Evolutionary conservation across 2,329 filamentous ascomycete species (phyloP), one percentile per base, ranked within the genome.

Genomic region (Nemania diffusa): DNA sequence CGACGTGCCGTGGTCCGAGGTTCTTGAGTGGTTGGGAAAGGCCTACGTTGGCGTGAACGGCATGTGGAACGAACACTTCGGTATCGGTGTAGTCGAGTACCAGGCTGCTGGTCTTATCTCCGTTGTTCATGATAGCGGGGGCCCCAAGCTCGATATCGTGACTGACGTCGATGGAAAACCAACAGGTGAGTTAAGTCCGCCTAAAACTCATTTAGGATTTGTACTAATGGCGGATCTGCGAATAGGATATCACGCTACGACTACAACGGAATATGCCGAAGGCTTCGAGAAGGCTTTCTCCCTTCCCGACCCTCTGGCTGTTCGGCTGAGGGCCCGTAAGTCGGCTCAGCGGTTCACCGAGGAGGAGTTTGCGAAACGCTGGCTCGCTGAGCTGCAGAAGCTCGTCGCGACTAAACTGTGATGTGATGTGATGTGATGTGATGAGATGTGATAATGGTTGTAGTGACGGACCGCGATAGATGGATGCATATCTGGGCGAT

Each of bases 51-150:
- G 96, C 57, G 94, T 97, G 32, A 99, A 99, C 74, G 93, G 92
- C 75, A 99, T 99, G 96, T 99, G 96, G 95, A 98, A 97, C 78
- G 96, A 99, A 82, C 96, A 99, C 79, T 99, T 99, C 78, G 96
- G 96, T 24, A 99, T 99, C 66, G 96, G 96, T 1, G 94, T 98
- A 17, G 96, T 99, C 46, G 96, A 99, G 83, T 99, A 98, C 77
- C 94, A 98, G 78, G 96, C 96, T 3, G 96, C 96, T 0, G 96
- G 96, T 0, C 83, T 99, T 65, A 94, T 99, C 64, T 90, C 91
- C 5, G 94, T 99, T 0, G 96, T 98, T 8, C 96, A 99, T 75
- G 85, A 97, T 79, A 96, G 92, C 57, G 96, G 95, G 8, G 96
- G 96, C 0, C 96, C 96, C 1, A 97, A 96, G 80, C 81, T 93